These are phyloP conservation scores for Boletus vinaceobasis DNA, from an alignment of 768 basidiomycete species.

Conservation along the genomic window DNA sequence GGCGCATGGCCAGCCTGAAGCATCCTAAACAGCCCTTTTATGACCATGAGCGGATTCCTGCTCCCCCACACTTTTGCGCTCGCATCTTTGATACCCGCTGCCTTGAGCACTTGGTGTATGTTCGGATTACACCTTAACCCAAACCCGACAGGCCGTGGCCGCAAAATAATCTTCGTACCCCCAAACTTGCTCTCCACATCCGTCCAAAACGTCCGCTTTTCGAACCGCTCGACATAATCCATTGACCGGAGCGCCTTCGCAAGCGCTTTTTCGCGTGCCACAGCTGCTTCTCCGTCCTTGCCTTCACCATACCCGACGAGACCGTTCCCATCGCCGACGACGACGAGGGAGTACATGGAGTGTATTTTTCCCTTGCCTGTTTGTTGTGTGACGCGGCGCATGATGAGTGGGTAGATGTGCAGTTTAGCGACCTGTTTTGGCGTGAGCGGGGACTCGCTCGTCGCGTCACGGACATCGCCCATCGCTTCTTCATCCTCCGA, in stretches of 20 bases:
- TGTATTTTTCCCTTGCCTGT: constrained; percentile 91
- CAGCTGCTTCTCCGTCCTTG: constrained; percentile 57
- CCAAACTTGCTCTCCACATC: constrained; percentile 85
- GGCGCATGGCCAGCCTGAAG: constrained; percentile 84
- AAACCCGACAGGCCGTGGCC: constrained; percentile 86
- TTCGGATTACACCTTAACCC: constrained; percentile 87
- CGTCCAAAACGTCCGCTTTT: constrained; percentile 92
- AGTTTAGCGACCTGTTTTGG: constrained; percentile 30
- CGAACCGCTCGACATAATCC: constrained; percentile 94
- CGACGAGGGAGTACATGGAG: constrained; percentile 56
- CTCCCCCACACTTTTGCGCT: constrained; percentile 96
- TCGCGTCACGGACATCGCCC: constrained; percentile 13
- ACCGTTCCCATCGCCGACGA: constrained; percentile 81
- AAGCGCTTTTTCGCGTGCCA: constrained; percentile 58
- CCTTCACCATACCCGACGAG: constrained; percentile 81
- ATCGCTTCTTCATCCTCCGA: constrained; percentile 20
- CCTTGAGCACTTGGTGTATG: constrained; percentile 85
- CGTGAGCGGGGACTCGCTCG: constrained; percentile 16
- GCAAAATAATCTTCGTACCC: constrained; percentile 72
- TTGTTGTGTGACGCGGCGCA: constrained; percentile 74
- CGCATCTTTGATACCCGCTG: constrained; percentile 92
- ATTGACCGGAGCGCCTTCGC: constrained; percentile 76
- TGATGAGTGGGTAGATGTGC: constrained; percentile 40
- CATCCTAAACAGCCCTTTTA: constrained; percentile 81
- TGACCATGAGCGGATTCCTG: constrained; percentile 68